phyloP scores from a whole-genome alignment of 495 filamentous ascomycete species.

The Oleoguttula mirabilis region DNA sequence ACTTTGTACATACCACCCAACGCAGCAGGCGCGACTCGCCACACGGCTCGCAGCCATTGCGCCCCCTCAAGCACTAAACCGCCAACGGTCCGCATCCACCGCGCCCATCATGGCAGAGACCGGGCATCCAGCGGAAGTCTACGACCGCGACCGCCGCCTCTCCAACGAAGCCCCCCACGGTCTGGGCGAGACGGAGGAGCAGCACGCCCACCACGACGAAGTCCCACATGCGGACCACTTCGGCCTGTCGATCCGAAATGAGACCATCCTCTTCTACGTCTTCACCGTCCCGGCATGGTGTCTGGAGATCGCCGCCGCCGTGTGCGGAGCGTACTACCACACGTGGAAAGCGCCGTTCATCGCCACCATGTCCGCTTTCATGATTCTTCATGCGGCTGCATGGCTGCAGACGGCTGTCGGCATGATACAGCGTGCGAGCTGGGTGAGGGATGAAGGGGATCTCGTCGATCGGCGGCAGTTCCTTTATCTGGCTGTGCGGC shows the following conservation, averaged over 20 bases:
- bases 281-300: constrained; percentile 2
- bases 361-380: constrained; percentile 4
- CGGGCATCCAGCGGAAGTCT: no score
- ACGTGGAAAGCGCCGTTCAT: constrained; percentile 4
- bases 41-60: no score
- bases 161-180: constrained; percentile 9
- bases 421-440: constrained; percentile 18
- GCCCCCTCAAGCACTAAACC: no score
- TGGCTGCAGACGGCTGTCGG: constrained; percentile 15
- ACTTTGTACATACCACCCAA: no score
- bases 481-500: constrained; percentile 16
- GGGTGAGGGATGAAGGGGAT: constrained; percentile 18
- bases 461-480: constrained; percentile 14
- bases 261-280: constrained; percentile 15
- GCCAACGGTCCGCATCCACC: no score
- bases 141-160: constrained; percentile 7
- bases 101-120: no score
- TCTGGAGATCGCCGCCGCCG: constrained; percentile 12
- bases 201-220: constrained; percentile 10
- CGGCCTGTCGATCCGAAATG: constrained; percentile 3
- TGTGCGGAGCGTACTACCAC: neutral
- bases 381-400: constrained; percentile 13
- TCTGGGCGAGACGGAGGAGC: constrained; percentile 14
- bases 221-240: constrained; percentile 1
- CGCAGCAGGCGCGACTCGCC: no score